Evolutionary conservation across 345 rosid species (phyloP), one percentile per base, ranked within the genome.

Genomic region (Rhizophora mangle): DNA sequence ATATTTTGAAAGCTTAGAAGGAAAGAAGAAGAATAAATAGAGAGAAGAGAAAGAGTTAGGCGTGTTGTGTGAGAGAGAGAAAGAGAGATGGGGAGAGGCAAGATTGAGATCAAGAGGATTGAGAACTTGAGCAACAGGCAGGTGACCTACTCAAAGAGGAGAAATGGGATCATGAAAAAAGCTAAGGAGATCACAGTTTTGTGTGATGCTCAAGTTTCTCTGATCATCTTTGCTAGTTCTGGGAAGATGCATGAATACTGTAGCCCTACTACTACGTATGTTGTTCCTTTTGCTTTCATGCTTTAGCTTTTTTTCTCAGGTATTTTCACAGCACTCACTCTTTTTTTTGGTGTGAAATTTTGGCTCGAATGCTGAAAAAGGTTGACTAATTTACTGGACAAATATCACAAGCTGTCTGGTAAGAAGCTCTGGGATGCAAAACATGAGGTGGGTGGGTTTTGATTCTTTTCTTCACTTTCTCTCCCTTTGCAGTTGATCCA

Each of bases 341-440:
- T 5, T 13, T 11, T 43, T 43, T 19, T 43, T 43, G 49, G 26
- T 20, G 21, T 29, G 29, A 43, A n/a, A 19, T 5, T 51, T 9
- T 6, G n/a, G 63, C 5, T 47, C 6, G 4, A 21, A 43, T 68
- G 15, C 26, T 37, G 62, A 26, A 67, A 76, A 74, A 89, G 96
- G 71, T 68, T 92, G 91, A 74, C 77, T 66, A 89, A 90, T 69
- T 78, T 92, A 72, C 68, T 95, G 85, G 99, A 92, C 47, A 71
- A 76, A 63, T 95, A 95, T 63, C 97, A 92, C 66, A 89, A 83
- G 70, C 81, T 78, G 64, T 85, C 91, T 64, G 92, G 96, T 58
- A 85, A 90, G 70, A 90, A 84, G 82, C 62, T 95, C 56, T 92
- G 99, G 99, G 97, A 95, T 82, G 91, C 88, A 62, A 92, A 90